These are phyloP conservation scores for Sarcocystis neurona DNA, from an alignment of 169 alveolate species.

Conservation along the genomic window DNA sequence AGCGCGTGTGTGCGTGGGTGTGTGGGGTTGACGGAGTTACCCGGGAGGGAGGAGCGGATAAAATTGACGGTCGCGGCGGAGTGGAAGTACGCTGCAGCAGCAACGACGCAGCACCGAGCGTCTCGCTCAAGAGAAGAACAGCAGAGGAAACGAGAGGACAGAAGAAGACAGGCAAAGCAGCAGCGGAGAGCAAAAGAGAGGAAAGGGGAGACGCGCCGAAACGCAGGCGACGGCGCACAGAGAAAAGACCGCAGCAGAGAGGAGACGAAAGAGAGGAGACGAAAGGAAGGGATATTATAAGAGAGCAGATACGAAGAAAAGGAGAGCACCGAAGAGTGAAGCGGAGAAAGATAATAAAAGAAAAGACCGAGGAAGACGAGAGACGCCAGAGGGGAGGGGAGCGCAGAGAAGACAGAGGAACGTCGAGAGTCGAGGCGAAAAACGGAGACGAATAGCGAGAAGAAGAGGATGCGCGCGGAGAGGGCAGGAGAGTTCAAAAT, in stretches of 20 bases:
- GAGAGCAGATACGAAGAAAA: neutral
- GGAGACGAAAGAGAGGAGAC: neutral
- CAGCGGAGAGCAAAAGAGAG: too few species aligned
- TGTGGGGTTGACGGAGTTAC: constrained; percentile 1
- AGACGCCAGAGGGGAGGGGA: neutral
- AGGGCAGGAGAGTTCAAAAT: too few species aligned
- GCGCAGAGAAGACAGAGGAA: neutral
- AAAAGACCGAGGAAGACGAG: neutral
- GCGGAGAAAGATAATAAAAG: neutral
- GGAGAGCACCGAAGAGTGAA: neutral
- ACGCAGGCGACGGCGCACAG: too few species aligned
- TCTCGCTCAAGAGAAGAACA: neutral
- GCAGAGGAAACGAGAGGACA: neutral
- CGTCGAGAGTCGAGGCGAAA: too few species aligned
- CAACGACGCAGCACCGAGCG: neutral
- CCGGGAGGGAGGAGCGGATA: constrained; percentile 44
- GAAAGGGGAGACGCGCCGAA: too few species aligned
- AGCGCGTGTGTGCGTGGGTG: too few species aligned
- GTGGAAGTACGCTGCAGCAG: constrained; percentile 54
- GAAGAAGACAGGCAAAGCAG: neutral
- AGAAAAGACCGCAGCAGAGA: too few species aligned
- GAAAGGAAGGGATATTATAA: neutral
- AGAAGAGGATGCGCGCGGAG: too few species aligned
- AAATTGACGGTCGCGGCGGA: constrained; percentile 66
- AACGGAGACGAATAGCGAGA: too few species aligned